These are phyloP conservation scores for Arthroderma sp. DNA, from an alignment of 2,329 filamentous ascomycete genomes.

Conservation along the genomic window DNA sequence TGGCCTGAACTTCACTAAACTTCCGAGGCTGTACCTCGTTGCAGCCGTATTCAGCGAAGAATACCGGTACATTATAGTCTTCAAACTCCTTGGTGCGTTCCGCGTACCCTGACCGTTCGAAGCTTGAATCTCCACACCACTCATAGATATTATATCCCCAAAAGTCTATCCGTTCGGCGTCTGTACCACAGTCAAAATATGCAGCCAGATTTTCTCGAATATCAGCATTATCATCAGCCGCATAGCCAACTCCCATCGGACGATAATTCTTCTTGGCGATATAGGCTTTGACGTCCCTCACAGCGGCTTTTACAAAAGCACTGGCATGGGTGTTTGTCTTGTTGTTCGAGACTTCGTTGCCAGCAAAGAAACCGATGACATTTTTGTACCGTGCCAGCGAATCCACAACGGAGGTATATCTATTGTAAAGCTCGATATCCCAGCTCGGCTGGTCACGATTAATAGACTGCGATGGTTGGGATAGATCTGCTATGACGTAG, in stretches of 20 bases:
- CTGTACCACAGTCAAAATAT: slow-evolving; percentile 76
- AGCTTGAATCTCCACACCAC: slow-evolving; percentile 83
- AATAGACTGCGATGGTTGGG: slow-evolving; percentile 70
- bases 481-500: slow-evolving; percentile 87
- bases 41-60: slow-evolving; percentile 99
- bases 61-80: slow-evolving; percentile 82
- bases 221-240: slow-evolving; percentile 78
- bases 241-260: slow-evolving; percentile 79
- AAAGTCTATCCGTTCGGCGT: slow-evolving; percentile 66
- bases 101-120: slow-evolving; percentile 63
- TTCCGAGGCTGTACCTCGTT: slow-evolving; percentile 59
- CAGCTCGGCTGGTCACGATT: slow-evolving; percentile 69
- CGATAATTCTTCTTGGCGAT: slow-evolving; percentile 70
- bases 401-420: slow-evolving; percentile 77
- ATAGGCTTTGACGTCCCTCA: slow-evolving; percentile 90
- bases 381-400: slow-evolving; percentile 72
- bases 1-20: slow-evolving; percentile 71
- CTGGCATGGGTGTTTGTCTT: slow-evolving; percentile 78
- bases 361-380: slow-evolving; percentile 92
- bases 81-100: slow-evolving; percentile 74
- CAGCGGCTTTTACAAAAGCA: slow-evolving; percentile 92
- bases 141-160: slow-evolving; percentile 99
- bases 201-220: slow-evolving; percentile 72
- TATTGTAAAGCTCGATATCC: slow-evolving; percentile 62
- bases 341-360: slow-evolving; percentile 91